Evolutionary conservation across 2,329 filamentous ascomycete species (phyloP).

Genomic region (Phyllachora maydis): DNA sequence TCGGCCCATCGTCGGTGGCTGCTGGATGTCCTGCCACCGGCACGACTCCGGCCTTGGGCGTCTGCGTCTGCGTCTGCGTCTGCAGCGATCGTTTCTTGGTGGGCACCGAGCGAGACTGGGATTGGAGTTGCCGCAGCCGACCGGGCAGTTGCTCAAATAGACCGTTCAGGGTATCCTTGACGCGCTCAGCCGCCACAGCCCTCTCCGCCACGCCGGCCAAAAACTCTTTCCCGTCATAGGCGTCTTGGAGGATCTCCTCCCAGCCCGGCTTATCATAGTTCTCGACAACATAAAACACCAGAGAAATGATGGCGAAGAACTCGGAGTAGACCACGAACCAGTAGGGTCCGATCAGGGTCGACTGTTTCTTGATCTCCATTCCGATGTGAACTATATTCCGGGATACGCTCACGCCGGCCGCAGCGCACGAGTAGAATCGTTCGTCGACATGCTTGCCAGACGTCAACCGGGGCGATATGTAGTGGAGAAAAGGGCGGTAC

Average conservation of each 20-base stretch:
- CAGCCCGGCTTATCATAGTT: conserved; percentile 57
- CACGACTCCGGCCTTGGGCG: conserved; percentile 10
- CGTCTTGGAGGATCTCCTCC: conserved; percentile 68
- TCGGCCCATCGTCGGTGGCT: conserved; percentile 5
- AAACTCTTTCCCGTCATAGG: conserved; percentile 64
- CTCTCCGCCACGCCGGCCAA: conserved; percentile 60
- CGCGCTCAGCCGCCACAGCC: conserved; percentile 76
- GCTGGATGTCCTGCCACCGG: conserved; percentile 9
- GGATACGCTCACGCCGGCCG: conserved; percentile 39
- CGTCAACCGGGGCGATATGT: conserved; percentile 45
- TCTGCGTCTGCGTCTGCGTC: no score
- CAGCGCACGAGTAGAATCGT: conserved; percentile 54
- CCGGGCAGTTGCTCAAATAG: conserved; percentile 73
- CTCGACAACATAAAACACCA: conserved; percentile 63
- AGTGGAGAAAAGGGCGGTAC: conserved; percentile 69
- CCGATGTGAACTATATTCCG: conserved; percentile 65
- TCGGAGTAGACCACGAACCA: conserved; percentile 55
- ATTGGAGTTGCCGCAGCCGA: no score
- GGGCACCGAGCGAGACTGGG: no score
- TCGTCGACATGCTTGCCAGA: conserved; percentile 44
- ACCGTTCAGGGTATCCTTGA: conserved; percentile 54
- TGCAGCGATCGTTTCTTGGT: no score
- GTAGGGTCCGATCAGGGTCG: conserved; percentile 59
- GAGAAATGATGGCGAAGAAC: conserved; percentile 36
- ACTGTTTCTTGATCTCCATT: conserved; percentile 54